Evolutionary conservation across 805 yeast genomes (phyloP).

Genomic region (Candida nanaspora): DNA sequence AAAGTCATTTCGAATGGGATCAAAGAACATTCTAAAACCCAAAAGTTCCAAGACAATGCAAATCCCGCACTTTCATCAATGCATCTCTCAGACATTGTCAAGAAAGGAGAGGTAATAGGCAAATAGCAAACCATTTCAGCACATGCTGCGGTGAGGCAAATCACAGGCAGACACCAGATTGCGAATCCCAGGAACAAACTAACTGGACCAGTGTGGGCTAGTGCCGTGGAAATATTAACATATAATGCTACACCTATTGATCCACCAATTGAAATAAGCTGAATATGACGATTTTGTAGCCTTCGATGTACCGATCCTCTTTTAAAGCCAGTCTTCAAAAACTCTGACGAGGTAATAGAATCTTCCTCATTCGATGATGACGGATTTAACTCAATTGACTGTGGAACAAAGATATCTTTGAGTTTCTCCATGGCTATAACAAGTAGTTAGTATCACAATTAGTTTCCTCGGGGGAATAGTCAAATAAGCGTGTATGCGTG

Average conservation of each 20-base stretch:
- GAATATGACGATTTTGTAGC: conserved; percentile 23
- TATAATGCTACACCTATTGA: conserved; percentile 26
- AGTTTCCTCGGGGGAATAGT: too few relatives aligned
- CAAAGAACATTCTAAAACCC: conserved; percentile 33
- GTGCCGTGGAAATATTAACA: conserved; percentile 23
- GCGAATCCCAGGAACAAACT: conserved; percentile 19
- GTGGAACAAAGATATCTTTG: background rate
- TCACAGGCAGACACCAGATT: conserved; percentile 21
- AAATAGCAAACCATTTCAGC: conserved; percentile 27
- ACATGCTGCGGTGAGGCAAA: conserved; percentile 21
- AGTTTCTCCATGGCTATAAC: background rate
- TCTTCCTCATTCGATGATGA: too few relatives aligned
- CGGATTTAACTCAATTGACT: background rate
- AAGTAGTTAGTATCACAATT: too few relatives aligned
- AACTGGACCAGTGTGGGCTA: conserved; percentile 21
- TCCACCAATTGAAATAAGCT: conserved; percentile 29
- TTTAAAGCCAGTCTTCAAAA: background rate
- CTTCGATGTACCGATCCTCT: conserved; percentile 19
- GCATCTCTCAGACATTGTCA: conserved; percentile 24
- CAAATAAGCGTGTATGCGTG: too few relatives aligned
- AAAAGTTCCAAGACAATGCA: conserved; percentile 23
- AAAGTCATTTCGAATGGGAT: conserved; percentile 38
- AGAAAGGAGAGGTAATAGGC: conserved; percentile 25
- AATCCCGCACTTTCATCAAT: conserved; percentile 25
- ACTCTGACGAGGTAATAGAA: too few relatives aligned